Evolutionary conservation across 495 filamentous ascomycete genomes (phyloP).

Genomic region (Astrothelium macrocarpum): DNA sequence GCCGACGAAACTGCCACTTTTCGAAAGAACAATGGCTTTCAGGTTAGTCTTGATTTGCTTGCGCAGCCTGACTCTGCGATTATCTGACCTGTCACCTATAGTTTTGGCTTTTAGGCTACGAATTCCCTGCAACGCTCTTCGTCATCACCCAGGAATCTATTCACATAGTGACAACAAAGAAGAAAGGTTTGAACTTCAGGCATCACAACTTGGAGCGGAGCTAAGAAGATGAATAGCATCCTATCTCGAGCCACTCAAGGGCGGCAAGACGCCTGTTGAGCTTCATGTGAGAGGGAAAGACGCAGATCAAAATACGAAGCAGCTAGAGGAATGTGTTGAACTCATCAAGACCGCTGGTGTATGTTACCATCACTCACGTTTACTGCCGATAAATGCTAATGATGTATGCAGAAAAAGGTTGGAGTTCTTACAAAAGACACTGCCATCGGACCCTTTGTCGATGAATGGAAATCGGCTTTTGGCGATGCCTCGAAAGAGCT

Average conservation of each 20-base stretch:
- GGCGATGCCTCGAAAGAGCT: conserved; percentile 66
- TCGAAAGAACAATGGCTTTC: conserved; percentile 89
- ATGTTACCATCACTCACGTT: conserved; percentile 28
- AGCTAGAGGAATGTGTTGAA: conserved; percentile 70
- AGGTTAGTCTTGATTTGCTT: conserved; percentile 50
- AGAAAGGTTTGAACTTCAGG: conserved; percentile 62
- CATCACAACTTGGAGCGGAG: not conserved
- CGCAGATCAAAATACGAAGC: conserved; percentile 74
- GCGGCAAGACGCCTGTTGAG: conserved; percentile 82
- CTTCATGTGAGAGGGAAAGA: conserved; percentile 85
- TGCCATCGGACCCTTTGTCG: conserved; percentile 79
- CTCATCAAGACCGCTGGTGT: conserved; percentile 82
- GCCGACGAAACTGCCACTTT: conserved; percentile 75
- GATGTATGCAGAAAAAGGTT: conserved; percentile 61
- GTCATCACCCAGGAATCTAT: conserved; percentile 79
- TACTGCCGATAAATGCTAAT: conserved; percentile 12
- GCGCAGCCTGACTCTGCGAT: not conserved
- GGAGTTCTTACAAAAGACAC: conserved; percentile 76
- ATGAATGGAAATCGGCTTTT: conserved; percentile 86
- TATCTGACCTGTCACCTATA: conserved; percentile 35
- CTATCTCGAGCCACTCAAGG: conserved; percentile 85
- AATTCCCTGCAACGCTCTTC: conserved; percentile 92
- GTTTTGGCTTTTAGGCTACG: conserved; percentile 98
- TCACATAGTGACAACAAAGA: conserved; percentile 87
- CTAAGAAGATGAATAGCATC: conserved; percentile 50